These are phyloP conservation scores for Clarkia xantiana DNA, from an alignment of 345 rosid genomes.

Conservation along the genomic window DNA sequence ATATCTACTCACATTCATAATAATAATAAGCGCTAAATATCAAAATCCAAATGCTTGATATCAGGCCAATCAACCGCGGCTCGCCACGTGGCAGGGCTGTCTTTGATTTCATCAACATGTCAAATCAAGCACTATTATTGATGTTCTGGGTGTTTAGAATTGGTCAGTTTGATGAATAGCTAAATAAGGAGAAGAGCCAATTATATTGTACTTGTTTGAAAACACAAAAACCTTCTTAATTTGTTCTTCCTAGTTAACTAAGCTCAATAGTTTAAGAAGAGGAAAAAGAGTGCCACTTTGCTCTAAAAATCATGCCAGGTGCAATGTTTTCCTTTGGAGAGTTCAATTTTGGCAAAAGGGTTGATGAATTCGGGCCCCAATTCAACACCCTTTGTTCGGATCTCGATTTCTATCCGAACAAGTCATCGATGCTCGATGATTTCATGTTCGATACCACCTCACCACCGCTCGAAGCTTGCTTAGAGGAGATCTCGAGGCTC, in stretches of 20 bases:
- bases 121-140: neutral
- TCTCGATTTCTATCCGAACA: neutral
- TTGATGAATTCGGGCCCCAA: neutral
- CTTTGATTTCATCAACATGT: conserved; percentile 8
- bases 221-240: neutral
- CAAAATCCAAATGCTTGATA: neutral
- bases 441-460: conserved; percentile 9
- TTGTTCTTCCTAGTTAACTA: neutral
- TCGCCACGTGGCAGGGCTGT: neutral
- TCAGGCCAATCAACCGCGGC: neutral
- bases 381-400: neutral
- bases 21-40: neutral
- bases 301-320: neutral
- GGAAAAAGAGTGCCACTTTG: neutral
- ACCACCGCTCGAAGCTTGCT: conserved; percentile 17
- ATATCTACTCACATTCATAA: neutral
- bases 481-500: conserved; percentile 14
- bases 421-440: conserved; percentile 9
- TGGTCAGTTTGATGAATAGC: neutral
- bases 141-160: neutral
- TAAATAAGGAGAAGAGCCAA: neutral
- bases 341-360: neutral
- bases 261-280: neutral
- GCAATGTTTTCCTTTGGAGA: conserved; percentile 2
- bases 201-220: neutral